Evolutionary conservation across 441 rosid genomes (phyloP).

Genomic region (Francoa sonchifolia): DNA sequence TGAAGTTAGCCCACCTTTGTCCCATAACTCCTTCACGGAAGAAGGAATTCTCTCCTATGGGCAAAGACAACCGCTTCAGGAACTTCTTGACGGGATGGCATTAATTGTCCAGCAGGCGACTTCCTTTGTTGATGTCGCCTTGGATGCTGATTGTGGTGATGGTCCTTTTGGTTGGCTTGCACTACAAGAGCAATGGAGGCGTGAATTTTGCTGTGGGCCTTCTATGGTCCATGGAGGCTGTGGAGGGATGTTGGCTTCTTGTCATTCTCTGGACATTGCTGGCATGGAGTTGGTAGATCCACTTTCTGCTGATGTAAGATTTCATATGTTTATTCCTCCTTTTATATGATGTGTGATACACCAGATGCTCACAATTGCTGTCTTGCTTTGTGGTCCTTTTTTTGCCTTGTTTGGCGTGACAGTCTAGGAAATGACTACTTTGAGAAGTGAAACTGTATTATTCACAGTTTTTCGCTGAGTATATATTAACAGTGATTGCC

Average conservation of each 20-base stretch:
- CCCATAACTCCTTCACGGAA: constrained; percentile 63
- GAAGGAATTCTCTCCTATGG: constrained; percentile 77
- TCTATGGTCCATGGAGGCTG: constrained; percentile 97
- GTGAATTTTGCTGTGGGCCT: constrained; percentile 94
- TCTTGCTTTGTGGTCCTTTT: too few species aligned
- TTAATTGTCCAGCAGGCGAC: constrained; percentile 98
- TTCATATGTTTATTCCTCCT: neutral
- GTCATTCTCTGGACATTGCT: constrained; percentile 93
- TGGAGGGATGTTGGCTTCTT: constrained; percentile 94
- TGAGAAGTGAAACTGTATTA: too few species aligned
- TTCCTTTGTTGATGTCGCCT: constrained; percentile 86
- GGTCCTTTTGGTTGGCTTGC: constrained; percentile 99
- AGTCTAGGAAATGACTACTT: too few species aligned
- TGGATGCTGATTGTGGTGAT: constrained; percentile 92
- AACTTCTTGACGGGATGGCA: constrained; percentile 83
- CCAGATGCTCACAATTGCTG: too few species aligned
- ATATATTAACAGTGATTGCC: too few species aligned
- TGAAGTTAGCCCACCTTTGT: constrained; percentile 63
- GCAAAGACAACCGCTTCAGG: constrained; percentile 89
- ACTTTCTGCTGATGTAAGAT: constrained; percentile 80
- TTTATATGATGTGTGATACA: too few species aligned
- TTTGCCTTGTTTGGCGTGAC: too few species aligned
- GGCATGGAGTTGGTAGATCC: constrained; percentile 95
- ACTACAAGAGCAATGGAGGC: constrained; percentile 95
- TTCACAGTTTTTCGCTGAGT: too few species aligned